Conservation (phyloP, 116 monocot species). For the Zostera marina region DNA sequence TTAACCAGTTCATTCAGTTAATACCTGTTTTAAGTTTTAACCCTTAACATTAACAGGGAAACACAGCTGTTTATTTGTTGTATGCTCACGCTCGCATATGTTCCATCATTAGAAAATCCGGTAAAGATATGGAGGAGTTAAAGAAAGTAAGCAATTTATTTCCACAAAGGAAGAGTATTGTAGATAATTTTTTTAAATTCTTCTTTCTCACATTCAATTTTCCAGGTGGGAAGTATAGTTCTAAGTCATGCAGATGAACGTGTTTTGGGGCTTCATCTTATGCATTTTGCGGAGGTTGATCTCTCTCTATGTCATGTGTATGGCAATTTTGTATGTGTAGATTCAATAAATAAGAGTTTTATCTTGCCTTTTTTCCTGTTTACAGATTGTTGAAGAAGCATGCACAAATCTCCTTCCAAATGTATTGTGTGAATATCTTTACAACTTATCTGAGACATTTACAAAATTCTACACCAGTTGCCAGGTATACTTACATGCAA, state of each 20-base stretch:
- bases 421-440: conserved; percentile 89
- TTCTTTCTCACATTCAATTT: background rate
- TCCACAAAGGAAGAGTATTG: background rate
- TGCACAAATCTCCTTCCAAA: conserved; percentile 86
- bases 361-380: background rate
- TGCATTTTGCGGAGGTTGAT: conserved; percentile 81
- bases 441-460: conserved; percentile 87
- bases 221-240: conserved; percentile 35
- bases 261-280: conserved; percentile 58
- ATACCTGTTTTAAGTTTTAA: conserved; percentile 1
- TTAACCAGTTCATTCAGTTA: background rate
- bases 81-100: conserved; percentile 99
- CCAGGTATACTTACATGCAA: conserved; percentile 28
- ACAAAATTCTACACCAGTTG: conserved; percentile 83
- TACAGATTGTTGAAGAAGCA: conserved; percentile 84
- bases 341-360: too few species aligned
- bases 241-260: conserved; percentile 79
- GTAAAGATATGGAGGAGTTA: conserved; percentile 65
- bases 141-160: conserved; percentile 31
- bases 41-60: conserved; percentile 39
- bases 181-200: too few species aligned
- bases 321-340: too few species aligned
- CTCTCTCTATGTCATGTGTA: background rate
- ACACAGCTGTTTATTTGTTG: conserved; percentile 92
- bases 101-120: conserved; percentile 90